These are phyloP conservation scores for Fusarium palustre DNA, from an alignment of 2,329 filamentous ascomycete genomes.

Conservation along the genomic window DNA sequence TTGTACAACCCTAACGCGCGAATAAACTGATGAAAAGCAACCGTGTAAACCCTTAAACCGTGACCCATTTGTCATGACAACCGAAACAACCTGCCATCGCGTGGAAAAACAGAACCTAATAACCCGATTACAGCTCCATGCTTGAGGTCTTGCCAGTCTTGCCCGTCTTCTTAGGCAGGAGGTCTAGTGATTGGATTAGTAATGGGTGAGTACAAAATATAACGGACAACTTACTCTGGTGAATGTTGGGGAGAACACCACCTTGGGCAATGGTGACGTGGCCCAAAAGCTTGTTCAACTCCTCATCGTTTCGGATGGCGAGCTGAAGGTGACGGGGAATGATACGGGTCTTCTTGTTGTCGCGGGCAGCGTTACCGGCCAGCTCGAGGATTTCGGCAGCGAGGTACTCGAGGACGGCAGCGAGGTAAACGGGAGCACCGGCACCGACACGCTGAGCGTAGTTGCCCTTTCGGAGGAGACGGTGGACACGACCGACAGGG, in stretches of 20 bases:
- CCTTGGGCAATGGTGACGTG: slow-evolving; percentile 97
- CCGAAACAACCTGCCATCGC: slow-evolving; percentile 72
- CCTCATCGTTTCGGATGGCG: slow-evolving; percentile 99
- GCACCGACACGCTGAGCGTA: slow-evolving; percentile 99
- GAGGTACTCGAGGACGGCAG: slow-evolving; percentile 97
- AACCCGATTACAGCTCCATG: slow-evolving; percentile 85
- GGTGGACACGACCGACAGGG: slow-evolving; percentile 98
- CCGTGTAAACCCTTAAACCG: slow-evolving; percentile 78
- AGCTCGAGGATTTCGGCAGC: slow-evolving; percentile 99
- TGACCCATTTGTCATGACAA: slow-evolving; percentile 87
- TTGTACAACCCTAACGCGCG: slow-evolving; percentile 76
- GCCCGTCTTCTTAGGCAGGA: slow-evolving; percentile 98
- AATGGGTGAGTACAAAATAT: slow-evolving; percentile 2
- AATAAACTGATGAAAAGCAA: slow-evolving; percentile 63
- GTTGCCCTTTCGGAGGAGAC: slow-evolving; percentile 98
- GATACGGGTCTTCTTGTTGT: slow-evolving; percentile 99
- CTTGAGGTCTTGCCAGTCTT: slow-evolving; percentile 93
- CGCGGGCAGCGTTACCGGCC: slow-evolving; percentile 97
- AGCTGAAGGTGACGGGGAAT: slow-evolving; percentile 99
- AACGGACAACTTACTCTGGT: slow-evolving; percentile 79
- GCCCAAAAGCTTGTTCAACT: slow-evolving; percentile 98
- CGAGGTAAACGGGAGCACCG: slow-evolving; percentile 96
- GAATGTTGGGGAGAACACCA: slow-evolving; percentile 96
- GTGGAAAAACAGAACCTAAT: slow-evolving; percentile 64
- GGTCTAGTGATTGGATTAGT: slow-evolving; percentile 72